Evolutionary conservation across 495 filamentous ascomycete species (phyloP).

Genomic region (Aspergillus carlsbadensis): DNA sequence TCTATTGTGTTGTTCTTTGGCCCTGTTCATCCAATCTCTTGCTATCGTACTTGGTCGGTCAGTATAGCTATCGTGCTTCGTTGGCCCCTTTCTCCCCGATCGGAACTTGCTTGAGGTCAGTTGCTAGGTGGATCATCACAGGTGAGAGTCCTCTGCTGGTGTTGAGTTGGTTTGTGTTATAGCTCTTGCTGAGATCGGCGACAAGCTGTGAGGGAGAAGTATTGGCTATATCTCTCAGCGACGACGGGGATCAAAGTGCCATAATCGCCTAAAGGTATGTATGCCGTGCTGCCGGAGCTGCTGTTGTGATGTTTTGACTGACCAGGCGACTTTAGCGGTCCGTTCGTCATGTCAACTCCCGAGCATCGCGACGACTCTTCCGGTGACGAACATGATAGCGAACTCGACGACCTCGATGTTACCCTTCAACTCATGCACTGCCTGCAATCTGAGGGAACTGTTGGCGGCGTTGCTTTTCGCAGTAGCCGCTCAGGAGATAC

Average conservation of each 20-base stretch:
- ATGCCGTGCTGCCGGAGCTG: background rate
- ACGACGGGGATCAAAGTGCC: background rate
- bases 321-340: background rate
- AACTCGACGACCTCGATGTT: background rate
- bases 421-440: background rate
- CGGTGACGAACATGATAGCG: background rate
- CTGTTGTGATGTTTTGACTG: background rate
- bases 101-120: background rate
- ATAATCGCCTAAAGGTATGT: conserved; percentile 1
- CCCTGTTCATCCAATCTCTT: background rate
- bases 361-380: background rate
- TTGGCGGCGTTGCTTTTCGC: background rate
- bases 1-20: background rate
- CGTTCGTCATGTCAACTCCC: background rate
- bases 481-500: background rate
- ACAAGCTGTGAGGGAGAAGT: background rate
- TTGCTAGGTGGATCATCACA: background rate
- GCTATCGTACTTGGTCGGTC: background rate
- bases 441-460: background rate
- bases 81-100: background rate
- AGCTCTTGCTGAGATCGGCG: background rate
- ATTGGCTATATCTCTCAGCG: background rate
- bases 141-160: background rate
- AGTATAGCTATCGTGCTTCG: background rate
- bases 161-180: background rate